Conservation (phyloP, 345 rosid species). For the Linum tenue region DNA sequence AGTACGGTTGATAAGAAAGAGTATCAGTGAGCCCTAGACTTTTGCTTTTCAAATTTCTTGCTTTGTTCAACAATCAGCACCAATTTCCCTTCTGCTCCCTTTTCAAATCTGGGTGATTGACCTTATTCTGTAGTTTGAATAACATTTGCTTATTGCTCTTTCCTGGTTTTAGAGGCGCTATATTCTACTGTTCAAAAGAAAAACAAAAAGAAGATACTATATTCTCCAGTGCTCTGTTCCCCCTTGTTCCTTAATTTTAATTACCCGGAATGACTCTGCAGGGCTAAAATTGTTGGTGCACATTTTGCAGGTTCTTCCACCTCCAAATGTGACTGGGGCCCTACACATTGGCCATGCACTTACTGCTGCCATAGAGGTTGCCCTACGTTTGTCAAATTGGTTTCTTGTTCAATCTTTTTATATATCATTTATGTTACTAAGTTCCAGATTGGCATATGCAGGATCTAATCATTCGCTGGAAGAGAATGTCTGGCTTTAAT, state of each 20-base stretch:
- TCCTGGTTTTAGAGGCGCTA: no score
- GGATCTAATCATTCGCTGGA: slow-evolving; percentile 91
- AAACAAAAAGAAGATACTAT: no score
- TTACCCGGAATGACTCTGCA: neutral
- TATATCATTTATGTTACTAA: neutral
- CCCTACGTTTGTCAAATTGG: slow-evolving; percentile 1
- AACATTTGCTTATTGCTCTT: no score
- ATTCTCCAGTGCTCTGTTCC: neutral
- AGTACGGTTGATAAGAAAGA: no score
- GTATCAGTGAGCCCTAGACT: no score
- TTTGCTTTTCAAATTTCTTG: no score
- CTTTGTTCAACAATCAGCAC: no score
- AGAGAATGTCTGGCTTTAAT: slow-evolving; percentile 94
- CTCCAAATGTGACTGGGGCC: slow-evolving; percentile 98
- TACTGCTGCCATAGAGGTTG: slow-evolving; percentile 73
- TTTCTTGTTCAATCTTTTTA: slow-evolving; percentile 5
- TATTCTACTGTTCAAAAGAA: no score
- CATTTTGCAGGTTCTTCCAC: slow-evolving; percentile 74
- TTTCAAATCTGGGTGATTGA: no score
- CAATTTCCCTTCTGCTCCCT: no score
- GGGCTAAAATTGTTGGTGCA: neutral
- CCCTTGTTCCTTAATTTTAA: neutral
- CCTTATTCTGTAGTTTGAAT: no score
- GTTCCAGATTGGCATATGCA: slow-evolving; percentile 19
- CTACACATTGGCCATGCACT: slow-evolving; percentile 96